A percentile compares a stretch with the other conserved stretches of the same genome.
phyloP scores from a whole-genome alignment of 768 basidiomycete species.

The Hypholoma fasciculare region DNA sequence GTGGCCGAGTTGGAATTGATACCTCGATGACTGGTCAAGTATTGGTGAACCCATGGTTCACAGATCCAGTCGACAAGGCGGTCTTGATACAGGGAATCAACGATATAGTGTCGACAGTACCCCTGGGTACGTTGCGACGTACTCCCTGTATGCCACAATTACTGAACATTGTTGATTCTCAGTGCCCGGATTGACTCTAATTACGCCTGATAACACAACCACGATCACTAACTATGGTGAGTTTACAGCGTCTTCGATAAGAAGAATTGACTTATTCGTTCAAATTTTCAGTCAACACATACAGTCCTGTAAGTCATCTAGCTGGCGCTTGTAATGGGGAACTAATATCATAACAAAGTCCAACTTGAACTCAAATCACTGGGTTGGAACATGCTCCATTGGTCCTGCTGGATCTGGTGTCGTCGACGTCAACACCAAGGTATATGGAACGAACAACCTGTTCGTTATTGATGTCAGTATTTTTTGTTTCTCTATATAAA shows the following conservation, averaged over 20 bases:
- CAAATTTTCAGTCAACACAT: constrained; percentile 34
- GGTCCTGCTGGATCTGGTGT: constrained; percentile 34
- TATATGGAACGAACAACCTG: constrained; percentile 47
- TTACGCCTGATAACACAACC: constrained; percentile 61
- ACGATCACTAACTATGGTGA: constrained; percentile 53
- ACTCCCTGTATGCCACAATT: neutral
- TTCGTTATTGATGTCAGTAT: constrained; percentile 53
- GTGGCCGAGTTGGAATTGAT: constrained; percentile 62
- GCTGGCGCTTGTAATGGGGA: neutral
- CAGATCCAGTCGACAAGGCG: constrained; percentile 54
- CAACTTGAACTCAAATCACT: constrained; percentile 61
- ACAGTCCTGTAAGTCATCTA: constrained; percentile 25
- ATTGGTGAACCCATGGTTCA: constrained; percentile 58
- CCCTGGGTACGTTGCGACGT: constrained; percentile 33
- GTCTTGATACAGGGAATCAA: constrained; percentile 50
- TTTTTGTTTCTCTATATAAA: constrained; percentile 2
- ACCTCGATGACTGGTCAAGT: constrained; percentile 47
- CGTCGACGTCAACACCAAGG: constrained; percentile 60
- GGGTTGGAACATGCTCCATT: constrained; percentile 57
- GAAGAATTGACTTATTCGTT: neutral
- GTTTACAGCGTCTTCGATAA: constrained; percentile 6
- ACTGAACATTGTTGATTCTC: constrained; percentile 4
- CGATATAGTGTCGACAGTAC: constrained; percentile 43
- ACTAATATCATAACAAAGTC: constrained; percentile 15
- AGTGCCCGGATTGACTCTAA: constrained; percentile 54